Conservation (phyloP, 2,329 filamentous ascomycete species). For the Ambrosiella beaveri region DNA sequence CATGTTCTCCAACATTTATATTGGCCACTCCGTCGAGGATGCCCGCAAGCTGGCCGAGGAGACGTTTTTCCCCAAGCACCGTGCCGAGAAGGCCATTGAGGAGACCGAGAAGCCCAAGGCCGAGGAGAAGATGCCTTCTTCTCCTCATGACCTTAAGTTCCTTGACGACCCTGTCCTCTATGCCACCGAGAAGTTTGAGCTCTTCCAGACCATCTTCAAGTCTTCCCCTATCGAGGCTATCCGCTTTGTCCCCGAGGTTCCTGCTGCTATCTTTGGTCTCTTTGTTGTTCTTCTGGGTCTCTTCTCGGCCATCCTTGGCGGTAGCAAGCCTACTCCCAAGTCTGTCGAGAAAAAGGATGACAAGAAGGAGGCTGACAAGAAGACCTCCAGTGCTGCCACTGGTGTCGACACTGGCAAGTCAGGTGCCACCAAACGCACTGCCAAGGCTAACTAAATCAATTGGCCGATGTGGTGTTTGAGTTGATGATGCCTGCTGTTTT, state of each 20-base stretch:
- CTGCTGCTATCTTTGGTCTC: slow-evolving; percentile 58
- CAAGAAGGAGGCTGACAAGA: slow-evolving; percentile 47
- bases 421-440: slow-evolving; percentile 46
- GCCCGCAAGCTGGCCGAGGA: slow-evolving; percentile 76
- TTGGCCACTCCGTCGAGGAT: slow-evolving; percentile 89
- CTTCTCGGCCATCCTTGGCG: slow-evolving; percentile 46
- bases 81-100: slow-evolving; percentile 64
- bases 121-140: slow-evolving; percentile 39
- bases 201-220: slow-evolving; percentile 73
- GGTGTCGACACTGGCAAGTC: slow-evolving; percentile 60
- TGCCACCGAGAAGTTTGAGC: slow-evolving; percentile 79
- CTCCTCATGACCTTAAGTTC: slow-evolving; percentile 68
- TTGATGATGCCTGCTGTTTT: neutral
- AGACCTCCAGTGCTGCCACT: slow-evolving; percentile 36
- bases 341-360: slow-evolving; percentile 55
- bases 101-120: slow-evolving; percentile 64
- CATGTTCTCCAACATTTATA: slow-evolving; percentile 99
- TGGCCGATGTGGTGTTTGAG: neutral
- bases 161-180: slow-evolving; percentile 75
- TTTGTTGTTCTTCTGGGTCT: slow-evolving; percentile 53
- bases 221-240: slow-evolving; percentile 68
- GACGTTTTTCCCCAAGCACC: slow-evolving; percentile 78
- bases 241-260: slow-evolving; percentile 82
- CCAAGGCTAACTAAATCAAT: slow-evolving; percentile 23
- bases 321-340: slow-evolving; percentile 55